A percentile compares a stretch with the other conserved stretches of the same genome.
These are phyloP conservation scores for Ramaria rubella DNA, from an alignment of 768 basidiomycete genomes.

Conservation along the genomic window DNA sequence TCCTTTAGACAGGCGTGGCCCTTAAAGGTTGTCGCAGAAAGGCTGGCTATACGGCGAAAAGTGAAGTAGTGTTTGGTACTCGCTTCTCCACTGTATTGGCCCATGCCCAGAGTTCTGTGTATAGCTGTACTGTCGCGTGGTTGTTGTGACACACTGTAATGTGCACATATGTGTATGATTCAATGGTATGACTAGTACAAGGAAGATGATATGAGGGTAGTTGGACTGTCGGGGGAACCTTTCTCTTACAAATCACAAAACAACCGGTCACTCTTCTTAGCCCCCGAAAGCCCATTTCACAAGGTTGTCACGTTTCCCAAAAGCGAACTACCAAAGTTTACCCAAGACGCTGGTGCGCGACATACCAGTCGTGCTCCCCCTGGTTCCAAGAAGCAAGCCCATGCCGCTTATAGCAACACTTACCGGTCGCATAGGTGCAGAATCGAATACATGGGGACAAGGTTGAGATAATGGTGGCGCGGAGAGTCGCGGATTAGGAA, in stretches of 20 bases:
- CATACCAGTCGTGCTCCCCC: conserved; percentile 19
- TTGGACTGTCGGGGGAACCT: too few relatives aligned
- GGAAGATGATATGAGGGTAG: too few relatives aligned
- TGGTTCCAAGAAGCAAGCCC: conserved; percentile 41
- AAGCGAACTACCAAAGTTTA: conserved; percentile 53
- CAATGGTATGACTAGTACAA: too few relatives aligned
- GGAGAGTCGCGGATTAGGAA: conserved; percentile 44
- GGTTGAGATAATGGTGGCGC: conserved; percentile 59
- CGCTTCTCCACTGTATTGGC: too few relatives aligned
- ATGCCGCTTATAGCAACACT: conserved; percentile 71
- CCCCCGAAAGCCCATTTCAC: too few relatives aligned
- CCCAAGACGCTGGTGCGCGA: conserved; percentile 52
- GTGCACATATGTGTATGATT: too few relatives aligned
- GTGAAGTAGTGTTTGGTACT: neutral
- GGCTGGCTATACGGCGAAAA: neutral
- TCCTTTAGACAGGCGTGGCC: conserved; percentile 1
- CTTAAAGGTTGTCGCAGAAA: conserved; percentile 5
- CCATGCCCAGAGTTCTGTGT: too few relatives aligned
- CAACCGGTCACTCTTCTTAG: too few relatives aligned
- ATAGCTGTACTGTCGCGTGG: too few relatives aligned
- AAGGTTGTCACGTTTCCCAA: too few relatives aligned
- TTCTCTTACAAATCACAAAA: too few relatives aligned
- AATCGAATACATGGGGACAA: conserved; percentile 73
- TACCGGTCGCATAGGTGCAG: conserved; percentile 66
- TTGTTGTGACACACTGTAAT: too few relatives aligned